These are phyloP conservation scores for Sonneratia caseolaris DNA, from an alignment of 345 rosid genomes.

Conservation along the genomic window DNA sequence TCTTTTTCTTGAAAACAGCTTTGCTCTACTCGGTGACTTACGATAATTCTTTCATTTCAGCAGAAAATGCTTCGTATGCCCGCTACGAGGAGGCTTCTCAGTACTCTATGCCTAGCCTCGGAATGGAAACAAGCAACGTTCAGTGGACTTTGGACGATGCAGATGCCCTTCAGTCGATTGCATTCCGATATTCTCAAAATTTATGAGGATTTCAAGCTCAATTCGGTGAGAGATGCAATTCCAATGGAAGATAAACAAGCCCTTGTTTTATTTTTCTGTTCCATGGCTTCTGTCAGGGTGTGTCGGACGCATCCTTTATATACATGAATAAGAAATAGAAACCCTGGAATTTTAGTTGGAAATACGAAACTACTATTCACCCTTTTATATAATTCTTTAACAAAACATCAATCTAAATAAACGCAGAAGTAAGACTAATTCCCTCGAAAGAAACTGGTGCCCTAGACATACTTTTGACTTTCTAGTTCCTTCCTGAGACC, in stretches of 20 bases:
- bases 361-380: not conserved
- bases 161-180: conserved; percentile 36
- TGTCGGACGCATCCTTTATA: not conserved
- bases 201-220: not conserved
- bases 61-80: conserved; percentile 28
- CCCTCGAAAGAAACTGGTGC: not conserved
- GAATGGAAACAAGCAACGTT: conserved; percentile 34
- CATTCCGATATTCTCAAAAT: conserved; percentile 3
- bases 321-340: not conserved
- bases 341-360: not conserved
- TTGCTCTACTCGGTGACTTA: conserved; percentile 26
- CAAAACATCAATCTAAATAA: not conserved
- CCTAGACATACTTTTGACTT: not conserved
- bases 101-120: conserved; percentile 6
- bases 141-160: conserved; percentile 53
- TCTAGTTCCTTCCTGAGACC: not conserved
- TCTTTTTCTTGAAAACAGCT: conserved; percentile 17
- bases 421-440: not conserved
- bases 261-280: not conserved
- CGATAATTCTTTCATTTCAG: conserved; percentile 34
- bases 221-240: conserved; percentile 1
- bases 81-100: conserved; percentile 44
- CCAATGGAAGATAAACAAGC: not conserved
- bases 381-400: not conserved
- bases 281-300: not conserved